Percentiles rank a stretch among this genome's conserved stretches.
Evolutionary conservation across 2,329 filamentous ascomycete genomes (phyloP).

Genomic region (Aspergillus fumigatus): DNA sequence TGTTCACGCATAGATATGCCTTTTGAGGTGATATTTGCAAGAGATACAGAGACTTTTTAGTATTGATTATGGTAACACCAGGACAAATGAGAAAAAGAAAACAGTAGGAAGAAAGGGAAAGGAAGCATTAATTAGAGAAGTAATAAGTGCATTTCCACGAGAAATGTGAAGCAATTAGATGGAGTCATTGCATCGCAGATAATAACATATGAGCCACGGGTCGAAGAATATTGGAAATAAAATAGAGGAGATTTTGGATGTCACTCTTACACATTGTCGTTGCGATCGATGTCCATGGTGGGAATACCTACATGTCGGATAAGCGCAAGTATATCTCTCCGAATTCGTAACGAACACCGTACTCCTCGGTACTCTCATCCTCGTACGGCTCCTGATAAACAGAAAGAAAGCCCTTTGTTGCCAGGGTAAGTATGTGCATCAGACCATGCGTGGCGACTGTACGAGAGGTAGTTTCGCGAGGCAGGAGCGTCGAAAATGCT

Average conservation of each 20-base stretch:
- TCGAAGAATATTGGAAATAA: neutral
- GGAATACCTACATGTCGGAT: constrained; percentile 4
- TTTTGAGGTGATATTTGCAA: neutral
- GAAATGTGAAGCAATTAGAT: neutral
- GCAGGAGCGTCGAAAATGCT: constrained; percentile 65
- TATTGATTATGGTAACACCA: neutral
- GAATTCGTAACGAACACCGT: constrained; percentile 18
- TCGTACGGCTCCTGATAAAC: constrained; percentile 56
- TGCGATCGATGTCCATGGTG: neutral
- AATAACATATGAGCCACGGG: neutral
- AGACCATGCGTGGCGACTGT: constrained; percentile 70
- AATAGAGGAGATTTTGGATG: neutral
- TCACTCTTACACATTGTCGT: neutral
- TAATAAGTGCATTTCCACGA: neutral
- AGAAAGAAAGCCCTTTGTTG: constrained; percentile 59
- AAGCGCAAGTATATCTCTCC: constrained; percentile 28
- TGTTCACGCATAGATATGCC: neutral
- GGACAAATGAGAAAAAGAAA: neutral
- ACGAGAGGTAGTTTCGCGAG: constrained; percentile 50
- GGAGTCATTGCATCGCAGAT: neutral
- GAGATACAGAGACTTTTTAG: neutral
- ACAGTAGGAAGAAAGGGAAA: neutral
- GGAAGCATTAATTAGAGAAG: neutral
- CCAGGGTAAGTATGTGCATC: constrained; percentile 67
- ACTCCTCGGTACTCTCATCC: constrained; percentile 21